Conservation (phyloP, 352 stramenopile species). For the Peronosclerospora sorghi region DNA sequence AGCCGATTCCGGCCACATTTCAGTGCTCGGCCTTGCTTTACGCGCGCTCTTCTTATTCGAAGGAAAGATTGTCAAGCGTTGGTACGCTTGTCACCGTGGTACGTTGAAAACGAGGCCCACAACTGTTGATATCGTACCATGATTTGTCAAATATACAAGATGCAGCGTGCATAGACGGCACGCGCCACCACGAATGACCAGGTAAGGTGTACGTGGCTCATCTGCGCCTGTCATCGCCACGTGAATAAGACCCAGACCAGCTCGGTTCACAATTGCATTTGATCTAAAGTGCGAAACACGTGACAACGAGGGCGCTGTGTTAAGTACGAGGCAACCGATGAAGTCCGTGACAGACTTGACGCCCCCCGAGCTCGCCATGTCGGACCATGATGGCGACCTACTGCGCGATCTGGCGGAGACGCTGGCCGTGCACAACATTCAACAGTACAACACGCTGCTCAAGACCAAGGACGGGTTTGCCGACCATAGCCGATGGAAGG, state of each 20-base stretch:
- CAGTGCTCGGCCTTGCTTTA: slow-evolving; percentile 7
- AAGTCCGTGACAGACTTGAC: slow-evolving; percentile 15
- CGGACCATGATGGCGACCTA: slow-evolving; percentile 23
- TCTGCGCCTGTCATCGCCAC: slow-evolving; percentile 8
- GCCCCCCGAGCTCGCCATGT: slow-evolving; percentile 18
- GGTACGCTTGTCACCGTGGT: background rate
- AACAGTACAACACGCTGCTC: slow-evolving; percentile 42
- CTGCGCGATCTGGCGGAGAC: slow-evolving; percentile 23
- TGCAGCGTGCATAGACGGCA: too few relatives aligned
- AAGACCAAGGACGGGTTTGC: slow-evolving; percentile 30
- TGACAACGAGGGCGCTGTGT: background rate
- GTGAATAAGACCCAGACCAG: too few relatives aligned
- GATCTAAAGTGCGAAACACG: slow-evolving; percentile 4
- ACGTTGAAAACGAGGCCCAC: background rate
- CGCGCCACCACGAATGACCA: slow-evolving; percentile 1
- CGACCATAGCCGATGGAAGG: slow-evolving; percentile 21
- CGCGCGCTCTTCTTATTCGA: slow-evolving; percentile 6
- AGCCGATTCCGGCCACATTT: slow-evolving; percentile 14
- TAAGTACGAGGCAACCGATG: slow-evolving; percentile 9
- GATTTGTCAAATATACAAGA: background rate
- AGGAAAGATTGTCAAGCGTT: background rate
- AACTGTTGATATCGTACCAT: slow-evolving; percentile 1
- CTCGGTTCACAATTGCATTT: slow-evolving; percentile 14
- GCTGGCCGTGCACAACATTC: slow-evolving; percentile 35
- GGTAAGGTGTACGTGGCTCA: background rate